Evolutionary conservation across 495 filamentous ascomycete species (phyloP), one percentile per base, ranked within the genome.

Genomic region (Bryoglossum gracile): DNA sequence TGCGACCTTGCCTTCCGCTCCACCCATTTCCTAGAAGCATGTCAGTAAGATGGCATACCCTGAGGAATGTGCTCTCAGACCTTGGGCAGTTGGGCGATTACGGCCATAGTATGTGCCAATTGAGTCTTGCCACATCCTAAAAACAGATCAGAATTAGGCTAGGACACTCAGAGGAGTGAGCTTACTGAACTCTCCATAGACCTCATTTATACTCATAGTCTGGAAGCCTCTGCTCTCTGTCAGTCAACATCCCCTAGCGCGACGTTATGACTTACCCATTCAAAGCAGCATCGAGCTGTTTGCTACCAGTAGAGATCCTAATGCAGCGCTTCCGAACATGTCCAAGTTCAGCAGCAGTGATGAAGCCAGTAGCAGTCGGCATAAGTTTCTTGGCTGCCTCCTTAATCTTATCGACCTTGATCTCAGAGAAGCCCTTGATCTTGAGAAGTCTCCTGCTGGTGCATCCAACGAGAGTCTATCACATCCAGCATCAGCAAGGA

Each of bases 381-480:
- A 85, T 51, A 50, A 82, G 82, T 57, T 89, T 89, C 50, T 73
- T 69, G 32, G 83, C 75, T 17, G 85, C 85, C 54, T 89, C 85
- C 58, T 87, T 89, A 61, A 89, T 71, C 60, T 87, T 89, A 49
- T 88, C 86, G 10, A 88, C 86, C 63, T 88, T 89, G 57, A 82
- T 72, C 58, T 89, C 86, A 46, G 82, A 87, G 65, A 89, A 87
- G 5, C 85, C 85, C 60, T 84, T 86, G 61, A 89, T 86, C 61
- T 83, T 87, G 47, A 82, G 62, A 25, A 89, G 70, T 23, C 70
- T 80, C 52, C 73, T 78, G 30, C 80, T 73, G 4, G 82, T 86
- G 14, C 81, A 78, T 14, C 74, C 69, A 55, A 84, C 75, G 32
- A 87, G 78, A 37, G 80, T 76, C 84, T 84, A 42, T 18, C 47